These are phyloP conservation scores for Penicillium macrosclerotiorum DNA, from an alignment of 495 filamentous ascomycete genomes.

Conservation along the genomic window DNA sequence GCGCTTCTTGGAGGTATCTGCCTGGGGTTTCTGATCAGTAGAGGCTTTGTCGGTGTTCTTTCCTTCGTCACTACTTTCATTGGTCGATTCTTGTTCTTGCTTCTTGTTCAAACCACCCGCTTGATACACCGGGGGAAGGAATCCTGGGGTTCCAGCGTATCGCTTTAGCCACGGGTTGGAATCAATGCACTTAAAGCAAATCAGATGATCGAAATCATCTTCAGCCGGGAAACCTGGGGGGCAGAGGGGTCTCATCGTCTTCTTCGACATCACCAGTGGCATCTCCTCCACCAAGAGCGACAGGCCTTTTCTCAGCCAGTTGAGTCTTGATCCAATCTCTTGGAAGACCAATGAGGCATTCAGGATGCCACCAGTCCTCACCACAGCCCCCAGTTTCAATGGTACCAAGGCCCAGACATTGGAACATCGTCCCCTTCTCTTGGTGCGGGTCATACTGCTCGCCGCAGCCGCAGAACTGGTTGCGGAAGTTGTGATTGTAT, in stretches of 20 bases:
- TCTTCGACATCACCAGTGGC: conserved; percentile 17
- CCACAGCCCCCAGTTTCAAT: conserved; percentile 84
- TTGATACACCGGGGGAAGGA: conserved; percentile 67
- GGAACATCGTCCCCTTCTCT: conserved; percentile 99
- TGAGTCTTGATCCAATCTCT: conserved; percentile 44
- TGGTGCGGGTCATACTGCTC: conserved; percentile 79
- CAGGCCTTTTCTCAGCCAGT: conserved; percentile 36
- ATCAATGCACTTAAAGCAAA: conserved; percentile 93
- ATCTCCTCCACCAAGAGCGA: conserved; percentile 35
- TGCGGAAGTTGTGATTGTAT: conserved; percentile 94
- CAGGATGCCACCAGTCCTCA: conserved; percentile 99
- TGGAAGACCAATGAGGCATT: conserved; percentile 81
- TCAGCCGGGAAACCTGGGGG: conserved; percentile 85
- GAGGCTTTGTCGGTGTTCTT: neutral
- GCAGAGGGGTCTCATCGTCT: conserved; percentile 60
- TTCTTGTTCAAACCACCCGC: conserved; percentile 29
- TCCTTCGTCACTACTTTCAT: neutral
- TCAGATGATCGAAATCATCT: conserved; percentile 81
- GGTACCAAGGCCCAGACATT: conserved; percentile 84
- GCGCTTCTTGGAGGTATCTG: conserved; percentile 62
- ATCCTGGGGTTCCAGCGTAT: conserved; percentile 82
- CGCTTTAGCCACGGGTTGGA: conserved; percentile 87
- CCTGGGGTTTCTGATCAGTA: conserved; percentile 12
- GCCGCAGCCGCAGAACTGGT: conserved; percentile 87
- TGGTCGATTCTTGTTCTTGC: neutral